These are phyloP conservation scores for Collybiopsis confluens DNA, from an alignment of 768 basidiomycete genomes.

Conservation along the genomic window DNA sequence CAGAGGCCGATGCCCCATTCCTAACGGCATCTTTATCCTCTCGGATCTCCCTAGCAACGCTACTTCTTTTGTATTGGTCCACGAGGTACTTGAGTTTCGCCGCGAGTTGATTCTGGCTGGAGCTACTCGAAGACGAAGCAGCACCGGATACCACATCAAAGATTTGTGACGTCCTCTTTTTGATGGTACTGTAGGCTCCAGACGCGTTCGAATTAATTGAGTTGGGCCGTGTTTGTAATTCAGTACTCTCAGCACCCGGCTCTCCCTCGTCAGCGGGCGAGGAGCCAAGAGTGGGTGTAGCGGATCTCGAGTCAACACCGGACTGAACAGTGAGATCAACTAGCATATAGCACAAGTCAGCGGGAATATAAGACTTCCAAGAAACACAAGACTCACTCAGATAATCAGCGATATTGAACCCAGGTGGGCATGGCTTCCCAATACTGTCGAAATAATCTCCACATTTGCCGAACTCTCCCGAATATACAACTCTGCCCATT, in stretches of 20 bases:
- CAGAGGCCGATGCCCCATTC: constrained; percentile 23
- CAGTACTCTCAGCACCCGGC: constrained; percentile 26
- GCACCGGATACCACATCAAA: constrained; percentile 46
- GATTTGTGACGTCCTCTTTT: constrained; percentile 70
- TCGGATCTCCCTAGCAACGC: constrained; percentile 57
- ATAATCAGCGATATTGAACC: constrained; percentile 97
- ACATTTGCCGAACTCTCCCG: constrained; percentile 71
- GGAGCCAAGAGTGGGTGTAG: constrained; percentile 40
- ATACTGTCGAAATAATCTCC: constrained; percentile 78
- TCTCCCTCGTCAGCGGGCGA: constrained; percentile 62
- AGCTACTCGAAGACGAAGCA: constrained; percentile 23
- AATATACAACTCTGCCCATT: constrained; percentile 79
- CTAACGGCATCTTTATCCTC: constrained; percentile 53
- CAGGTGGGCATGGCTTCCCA: constrained; percentile 82
- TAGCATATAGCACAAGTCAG: constrained; percentile 20
- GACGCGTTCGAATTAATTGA: constrained; percentile 29
- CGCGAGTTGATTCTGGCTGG: constrained; percentile 33
- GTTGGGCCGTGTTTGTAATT: constrained; percentile 43
- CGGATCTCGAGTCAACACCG: constrained; percentile 32
- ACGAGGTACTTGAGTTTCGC: constrained; percentile 71
- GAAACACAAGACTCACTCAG: constrained; percentile 64
- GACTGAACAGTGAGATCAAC: constrained; percentile 74
- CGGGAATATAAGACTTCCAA: neutral
- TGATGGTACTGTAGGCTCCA: constrained; percentile 43
- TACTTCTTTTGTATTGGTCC: constrained; percentile 62